phyloP scores from a whole-genome alignment of 2,329 filamentous ascomycete genomes.

The Cercospora canescens region DNA sequence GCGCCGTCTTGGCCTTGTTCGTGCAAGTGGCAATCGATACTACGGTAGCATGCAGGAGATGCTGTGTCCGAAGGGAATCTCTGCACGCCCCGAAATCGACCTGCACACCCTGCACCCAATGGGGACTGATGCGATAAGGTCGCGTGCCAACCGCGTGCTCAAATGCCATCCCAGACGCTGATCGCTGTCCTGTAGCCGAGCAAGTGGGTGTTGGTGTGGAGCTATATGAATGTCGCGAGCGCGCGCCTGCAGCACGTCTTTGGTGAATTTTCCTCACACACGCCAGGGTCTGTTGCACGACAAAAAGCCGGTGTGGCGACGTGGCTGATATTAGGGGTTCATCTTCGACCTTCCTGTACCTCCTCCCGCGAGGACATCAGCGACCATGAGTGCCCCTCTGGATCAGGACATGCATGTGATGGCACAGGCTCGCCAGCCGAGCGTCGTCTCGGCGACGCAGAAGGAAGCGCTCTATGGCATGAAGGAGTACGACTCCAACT shows the following conservation, averaged over 20 bases:
- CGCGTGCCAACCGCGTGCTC: conserved; percentile 24
- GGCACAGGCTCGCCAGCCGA: conserved; percentile 28
- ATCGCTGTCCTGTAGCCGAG: conserved; percentile 13
- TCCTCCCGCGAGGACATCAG: not conserved
- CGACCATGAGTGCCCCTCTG: conserved; percentile 21
- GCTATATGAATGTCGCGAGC: conserved; percentile 13
- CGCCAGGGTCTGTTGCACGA: not conserved
- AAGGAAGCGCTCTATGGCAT: conserved; percentile 20
- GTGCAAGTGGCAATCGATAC: conserved; percentile 13
- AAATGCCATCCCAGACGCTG: conserved; percentile 19
- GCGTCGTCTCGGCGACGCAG: conserved; percentile 18
- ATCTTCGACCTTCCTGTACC: not conserved
- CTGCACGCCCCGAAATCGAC: not conserved
- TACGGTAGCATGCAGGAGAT: conserved; percentile 20
- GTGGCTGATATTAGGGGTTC: not conserved
- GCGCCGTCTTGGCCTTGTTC: conserved; percentile 23
- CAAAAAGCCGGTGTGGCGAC: not conserved
- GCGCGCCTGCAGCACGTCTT: not conserved
- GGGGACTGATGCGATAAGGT: conserved; percentile 16
- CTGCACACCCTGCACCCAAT: conserved; percentile 8
- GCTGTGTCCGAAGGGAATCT: conserved; percentile 4
- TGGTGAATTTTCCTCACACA: not conserved
- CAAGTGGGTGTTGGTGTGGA: not conserved
- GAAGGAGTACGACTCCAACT: conserved; percentile 15
- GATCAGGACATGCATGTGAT: conserved; percentile 25